phyloP scores from a whole-genome alignment of 345 rosid genomes.

The Leavenworthia alabamica region DNA sequence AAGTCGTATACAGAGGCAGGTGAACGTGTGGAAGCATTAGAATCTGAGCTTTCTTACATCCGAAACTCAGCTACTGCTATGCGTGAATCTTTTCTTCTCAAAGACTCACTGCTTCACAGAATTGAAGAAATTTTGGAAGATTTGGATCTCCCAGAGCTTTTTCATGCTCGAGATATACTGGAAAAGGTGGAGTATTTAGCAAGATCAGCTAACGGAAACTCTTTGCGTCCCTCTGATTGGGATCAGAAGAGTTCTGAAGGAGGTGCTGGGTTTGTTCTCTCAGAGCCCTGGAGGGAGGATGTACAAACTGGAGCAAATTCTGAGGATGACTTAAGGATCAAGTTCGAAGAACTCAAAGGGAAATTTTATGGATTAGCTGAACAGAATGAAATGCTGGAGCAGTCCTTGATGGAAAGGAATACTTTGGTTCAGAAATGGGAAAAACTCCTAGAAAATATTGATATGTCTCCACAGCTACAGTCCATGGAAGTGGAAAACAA shows the following conservation, averaged over 20 bases:
- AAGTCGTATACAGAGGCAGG: conserved; percentile 78
- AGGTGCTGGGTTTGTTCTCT: conserved; percentile 50
- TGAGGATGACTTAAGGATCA: conserved; percentile 68
- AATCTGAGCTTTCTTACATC: conserved; percentile 95
- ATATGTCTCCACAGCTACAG: conserved; percentile 64
- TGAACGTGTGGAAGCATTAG: conserved; percentile 88
- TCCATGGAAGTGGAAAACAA: conserved; percentile 69
- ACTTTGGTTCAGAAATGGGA: conserved; percentile 88
- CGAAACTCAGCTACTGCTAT: conserved; percentile 92
- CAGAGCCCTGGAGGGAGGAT: conserved; percentile 82
- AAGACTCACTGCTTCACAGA: conserved; percentile 90
- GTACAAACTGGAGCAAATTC: conserved; percentile 47
- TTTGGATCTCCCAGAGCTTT: conserved; percentile 82
- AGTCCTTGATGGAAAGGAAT: conserved; percentile 86
- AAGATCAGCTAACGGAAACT: conserved; percentile 52
- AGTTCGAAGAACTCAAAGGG: conserved; percentile 79
- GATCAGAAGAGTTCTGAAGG: conserved; percentile 68
- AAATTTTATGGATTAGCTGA: conserved; percentile 93
- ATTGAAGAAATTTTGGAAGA: conserved; percentile 92
- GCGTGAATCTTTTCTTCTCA: conserved; percentile 90
- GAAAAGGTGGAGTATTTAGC: conserved; percentile 96
- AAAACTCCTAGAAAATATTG: conserved; percentile 54
- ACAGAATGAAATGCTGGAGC: conserved; percentile 98
- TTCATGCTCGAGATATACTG: conserved; percentile 76
- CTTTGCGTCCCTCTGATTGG: conserved; percentile 58